Evolutionary conservation across 2,329 filamentous ascomycete species (phyloP), one percentile per base, ranked within the genome.

Genomic region (Monosporascus sp.): DNA sequence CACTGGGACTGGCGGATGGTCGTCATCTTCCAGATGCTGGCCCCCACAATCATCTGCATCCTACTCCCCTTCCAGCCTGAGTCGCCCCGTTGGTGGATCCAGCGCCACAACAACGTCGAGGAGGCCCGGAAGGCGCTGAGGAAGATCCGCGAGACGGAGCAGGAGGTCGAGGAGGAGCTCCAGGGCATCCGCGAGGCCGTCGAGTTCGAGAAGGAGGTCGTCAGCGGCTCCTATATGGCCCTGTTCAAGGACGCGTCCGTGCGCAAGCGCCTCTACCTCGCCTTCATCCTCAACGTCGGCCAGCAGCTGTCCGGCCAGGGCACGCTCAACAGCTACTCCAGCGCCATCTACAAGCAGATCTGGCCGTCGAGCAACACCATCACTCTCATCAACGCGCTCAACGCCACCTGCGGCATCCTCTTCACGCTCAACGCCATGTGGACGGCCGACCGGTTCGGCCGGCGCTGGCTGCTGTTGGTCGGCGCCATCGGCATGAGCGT

Each of bases 1-100:
- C 75, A 89, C 60, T 88, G 86, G 86, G 85, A 88, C 68, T 89
- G 86, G 86, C 82, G 80, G 62, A 80, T 88, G 74, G 83, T 89
- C 16, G 81, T 88, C 57, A 83, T 89, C 57, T 88, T 89, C 75
- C 86, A 89, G 70, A 74, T 88, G 48, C 68, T 89, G n/a, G 77
- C 88, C 24, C 86, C 86, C 1, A 58, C 78, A 49, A 62, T 88
- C 54, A 85, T 89, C 66, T 71, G 88, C 22, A 58, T 70, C 4
- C 76, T 85, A 37, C 73, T 89, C 16, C 85, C 84, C 41, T 86
- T 84, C 65, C 79, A 87, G 56, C 85, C 85, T 20, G 86, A 88
- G 66, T 82, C 80, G 4, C 87, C 87, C 19, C 78, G 86, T 49
- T 89, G 86, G 85, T 78, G 80, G 66, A 78, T 89, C 57, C 78